A percentile compares a stretch with the other conserved stretches of the same genome.
Conservation (phyloP, 768 basidiomycete genomes). For the Hypsizygus marmoreus region DNA sequence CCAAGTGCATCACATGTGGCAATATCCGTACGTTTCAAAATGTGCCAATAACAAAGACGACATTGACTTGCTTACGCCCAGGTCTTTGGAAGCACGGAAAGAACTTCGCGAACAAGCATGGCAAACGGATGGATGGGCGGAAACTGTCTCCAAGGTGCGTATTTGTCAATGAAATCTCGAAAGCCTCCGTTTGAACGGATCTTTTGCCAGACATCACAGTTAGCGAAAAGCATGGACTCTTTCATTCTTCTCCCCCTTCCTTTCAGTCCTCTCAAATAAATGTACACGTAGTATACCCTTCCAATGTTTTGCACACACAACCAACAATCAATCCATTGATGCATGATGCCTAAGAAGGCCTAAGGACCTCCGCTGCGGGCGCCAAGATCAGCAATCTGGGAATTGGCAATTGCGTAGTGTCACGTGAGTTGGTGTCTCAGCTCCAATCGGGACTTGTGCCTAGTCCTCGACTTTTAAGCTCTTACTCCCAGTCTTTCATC, state of each 20-base stretch:
- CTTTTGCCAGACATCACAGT: slow-evolving; percentile 75
- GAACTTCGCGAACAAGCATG: slow-evolving; percentile 87
- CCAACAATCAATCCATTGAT: too few species aligned
- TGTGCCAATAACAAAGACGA: too few species aligned
- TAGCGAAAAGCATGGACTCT: slow-evolving; percentile 85
- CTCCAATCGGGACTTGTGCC: slow-evolving; percentile 9
- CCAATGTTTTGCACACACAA: background rate
- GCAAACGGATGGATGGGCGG: slow-evolving; percentile 94
- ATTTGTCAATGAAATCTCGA: too few species aligned
- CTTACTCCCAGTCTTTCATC: slow-evolving; percentile 16
- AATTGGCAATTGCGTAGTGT: slow-evolving; percentile 25
- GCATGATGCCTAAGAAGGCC: too few species aligned
- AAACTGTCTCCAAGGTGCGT: slow-evolving; percentile 93
- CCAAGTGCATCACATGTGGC: slow-evolving; percentile 97
- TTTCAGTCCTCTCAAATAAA: slow-evolving; percentile 83
- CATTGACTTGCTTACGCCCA: too few species aligned
- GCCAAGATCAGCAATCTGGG: too few species aligned
- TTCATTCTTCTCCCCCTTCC: slow-evolving; percentile 78
- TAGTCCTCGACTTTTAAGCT: slow-evolving; percentile 22
- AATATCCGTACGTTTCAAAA: slow-evolving; percentile 74
- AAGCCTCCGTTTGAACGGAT: slow-evolving; percentile 12
- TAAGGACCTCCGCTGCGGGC: too few species aligned
- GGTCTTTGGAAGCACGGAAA: slow-evolving; percentile 79
- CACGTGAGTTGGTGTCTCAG: slow-evolving; percentile 27
- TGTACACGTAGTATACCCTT: slow-evolving; percentile 2